Conservation (phyloP, 441 rosid species). For the Corymbia calophylla region DNA sequence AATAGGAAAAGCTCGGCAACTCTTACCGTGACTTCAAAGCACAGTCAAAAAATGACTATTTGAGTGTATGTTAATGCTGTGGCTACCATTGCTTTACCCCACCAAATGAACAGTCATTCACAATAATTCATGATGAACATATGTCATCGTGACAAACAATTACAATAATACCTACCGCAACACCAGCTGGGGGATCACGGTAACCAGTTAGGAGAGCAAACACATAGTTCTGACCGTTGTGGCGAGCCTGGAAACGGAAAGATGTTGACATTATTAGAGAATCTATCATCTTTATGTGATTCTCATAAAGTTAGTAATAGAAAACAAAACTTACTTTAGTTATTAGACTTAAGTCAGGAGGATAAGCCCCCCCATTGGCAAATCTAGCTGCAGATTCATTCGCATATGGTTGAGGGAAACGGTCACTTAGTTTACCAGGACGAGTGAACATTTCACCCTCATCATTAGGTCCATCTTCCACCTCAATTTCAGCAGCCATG, state of each 20-base stretch:
- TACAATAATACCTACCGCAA: slow-evolving; percentile 36
- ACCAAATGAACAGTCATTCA: background rate
- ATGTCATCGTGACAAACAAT: background rate
- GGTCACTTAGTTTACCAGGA: slow-evolving; percentile 99
- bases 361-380: slow-evolving; percentile 99
- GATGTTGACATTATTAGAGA: background rate
- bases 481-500: slow-evolving; percentile 99
- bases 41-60: background rate
- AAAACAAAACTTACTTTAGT: slow-evolving; percentile 59
- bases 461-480: slow-evolving; percentile 97
- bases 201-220: slow-evolving; percentile 97
- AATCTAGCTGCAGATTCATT: slow-evolving; percentile 98
- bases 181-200: slow-evolving; percentile 99
- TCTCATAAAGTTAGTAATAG: background rate
- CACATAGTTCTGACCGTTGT: slow-evolving; percentile 96
- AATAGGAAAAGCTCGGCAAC: background rate
- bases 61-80: background rate
- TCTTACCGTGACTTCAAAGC: background rate
- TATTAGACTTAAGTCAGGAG: slow-evolving; percentile 98
- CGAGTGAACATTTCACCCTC: slow-evolving; percentile 99
- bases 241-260: slow-evolving; percentile 72
- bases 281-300: background rate
- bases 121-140: background rate
- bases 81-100: background rate
- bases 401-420: slow-evolving; percentile 85